Evolutionary conservation across 1,139 yeast species (phyloP).

Genomic region (Kazachstania sp.): DNA sequence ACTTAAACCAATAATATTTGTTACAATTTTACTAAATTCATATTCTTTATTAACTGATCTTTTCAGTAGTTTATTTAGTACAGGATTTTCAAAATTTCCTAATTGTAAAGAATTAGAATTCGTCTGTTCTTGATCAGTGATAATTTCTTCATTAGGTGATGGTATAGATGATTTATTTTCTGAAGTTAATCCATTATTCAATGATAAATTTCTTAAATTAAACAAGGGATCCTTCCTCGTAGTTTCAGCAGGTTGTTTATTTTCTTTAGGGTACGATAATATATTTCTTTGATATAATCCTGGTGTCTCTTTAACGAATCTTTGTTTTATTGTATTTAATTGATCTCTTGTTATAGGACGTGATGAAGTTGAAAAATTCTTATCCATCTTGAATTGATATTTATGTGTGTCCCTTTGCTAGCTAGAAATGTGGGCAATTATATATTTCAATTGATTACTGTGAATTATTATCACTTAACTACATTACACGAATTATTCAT

Average conservation of each 20-base stretch:
- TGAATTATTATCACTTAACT: too few species aligned
- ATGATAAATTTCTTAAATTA: background rate
- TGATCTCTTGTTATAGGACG: slow-evolving; percentile 24
- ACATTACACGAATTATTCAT: too few species aligned
- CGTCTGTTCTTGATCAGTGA: background rate
- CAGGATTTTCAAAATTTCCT: slow-evolving; percentile 30
- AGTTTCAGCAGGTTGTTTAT: background rate
- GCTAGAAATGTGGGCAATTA: too few species aligned
- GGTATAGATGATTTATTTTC: background rate
- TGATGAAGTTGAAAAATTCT: slow-evolving; percentile 16
- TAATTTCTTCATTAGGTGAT: background rate
- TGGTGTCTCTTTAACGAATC: slow-evolving; percentile 22
- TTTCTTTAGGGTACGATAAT: slow-evolving; percentile 1
- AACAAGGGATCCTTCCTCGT: background rate
- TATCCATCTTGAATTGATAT: background rate
- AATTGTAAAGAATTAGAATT: slow-evolving; percentile 4
- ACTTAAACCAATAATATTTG: slow-evolving; percentile 29
- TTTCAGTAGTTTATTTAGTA: slow-evolving; percentile 28
- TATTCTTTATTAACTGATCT: slow-evolving; percentile 35
- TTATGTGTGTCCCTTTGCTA: too few species aligned
- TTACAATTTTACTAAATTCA: slow-evolving; percentile 31
- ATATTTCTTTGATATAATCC: slow-evolving; percentile 5
- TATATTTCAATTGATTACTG: too few species aligned
- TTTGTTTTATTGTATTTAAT: slow-evolving; percentile 18
- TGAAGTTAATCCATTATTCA: background rate